Percentiles rank a stretch among this genome's conserved stretches.
Conservation (phyloP, 495 filamentous ascomycete genomes). For the Podospora pseudoanserina region DNA sequence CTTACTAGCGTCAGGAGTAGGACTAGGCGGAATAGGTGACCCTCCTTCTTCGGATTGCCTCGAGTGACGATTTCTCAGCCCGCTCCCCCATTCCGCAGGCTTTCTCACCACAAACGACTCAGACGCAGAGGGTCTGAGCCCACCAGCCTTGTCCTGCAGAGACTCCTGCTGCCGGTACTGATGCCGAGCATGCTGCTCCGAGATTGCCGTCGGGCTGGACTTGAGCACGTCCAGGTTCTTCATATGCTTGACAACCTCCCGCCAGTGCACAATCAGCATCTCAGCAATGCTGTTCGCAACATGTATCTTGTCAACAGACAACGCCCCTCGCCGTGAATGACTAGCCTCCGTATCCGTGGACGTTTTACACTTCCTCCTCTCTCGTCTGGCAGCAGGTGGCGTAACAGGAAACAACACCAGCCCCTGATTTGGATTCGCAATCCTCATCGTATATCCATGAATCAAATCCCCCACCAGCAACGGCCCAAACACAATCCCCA, state of each 20-base stretch:
- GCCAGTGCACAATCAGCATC: conserved; percentile 58
- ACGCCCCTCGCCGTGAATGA: conserved; percentile 7
- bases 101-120: conserved; percentile 25
- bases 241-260: conserved; percentile 55
- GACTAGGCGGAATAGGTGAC: conserved; percentile 31
- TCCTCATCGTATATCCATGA: conserved; percentile 40
- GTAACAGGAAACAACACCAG: conserved; percentile 37
- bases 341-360: conserved; percentile 9
- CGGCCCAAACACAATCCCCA: conserved; percentile 64
- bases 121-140: conserved; percentile 26
- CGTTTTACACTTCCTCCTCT: conserved; percentile 31
- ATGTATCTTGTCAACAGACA: conserved; percentile 45
- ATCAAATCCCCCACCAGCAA: conserved; percentile 58
- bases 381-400: conserved; percentile 36
- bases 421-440: conserved; percentile 34
- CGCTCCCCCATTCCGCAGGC: conserved; percentile 20
- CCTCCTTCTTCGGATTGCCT: background rate
- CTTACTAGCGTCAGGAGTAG: conserved; percentile 29
- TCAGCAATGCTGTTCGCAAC: conserved; percentile 53
- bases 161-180: background rate
- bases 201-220: background rate
- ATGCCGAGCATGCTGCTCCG: conserved; percentile 3
- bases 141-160: background rate
- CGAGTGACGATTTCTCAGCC: background rate
- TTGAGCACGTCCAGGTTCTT: conserved; percentile 36